These are phyloP conservation scores for Boletus rufocinnamomeus DNA, from an alignment of 768 basidiomycete species.

Conservation along the genomic window DNA sequence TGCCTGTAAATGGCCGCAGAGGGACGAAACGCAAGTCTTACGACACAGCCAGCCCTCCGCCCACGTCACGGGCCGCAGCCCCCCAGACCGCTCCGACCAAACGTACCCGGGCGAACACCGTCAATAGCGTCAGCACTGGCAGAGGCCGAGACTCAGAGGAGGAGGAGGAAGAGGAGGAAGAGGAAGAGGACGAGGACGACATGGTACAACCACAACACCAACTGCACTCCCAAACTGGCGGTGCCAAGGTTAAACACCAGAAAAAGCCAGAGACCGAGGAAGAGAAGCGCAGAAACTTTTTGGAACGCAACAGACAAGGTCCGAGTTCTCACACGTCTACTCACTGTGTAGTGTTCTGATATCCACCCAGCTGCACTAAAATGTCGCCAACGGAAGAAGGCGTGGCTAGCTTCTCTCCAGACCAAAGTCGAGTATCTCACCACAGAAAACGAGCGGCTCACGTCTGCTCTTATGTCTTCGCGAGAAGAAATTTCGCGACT, in stretches of 20 bases:
- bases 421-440: constrained; percentile 89
- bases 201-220: constrained; percentile 22
- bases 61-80: constrained; percentile 25
- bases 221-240: constrained; percentile 16
- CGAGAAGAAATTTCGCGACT: constrained; percentile 92
- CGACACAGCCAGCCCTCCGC: constrained; percentile 44
- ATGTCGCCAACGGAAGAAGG: constrained; percentile 98
- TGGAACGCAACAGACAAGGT: constrained; percentile 99
- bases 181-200: constrained; percentile 43
- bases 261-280: constrained; percentile 97
- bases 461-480: constrained; percentile 80
- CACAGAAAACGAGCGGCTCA: constrained; percentile 95
- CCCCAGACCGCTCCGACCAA: constrained; percentile 31
- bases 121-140: constrained; percentile 31
- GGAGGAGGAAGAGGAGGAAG: constrained; percentile 38
- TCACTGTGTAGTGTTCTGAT: constrained; percentile 7
- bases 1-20: constrained; percentile 41
- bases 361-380: constrained; percentile 81
- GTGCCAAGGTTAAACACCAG: constrained; percentile 28
- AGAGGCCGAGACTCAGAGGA: constrained; percentile 41
- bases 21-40: constrained; percentile 72
- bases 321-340: background rate
- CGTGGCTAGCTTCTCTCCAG: constrained; percentile 92
- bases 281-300: constrained; percentile 94
- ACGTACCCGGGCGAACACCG: constrained; percentile 42